A percentile compares a stretch with the other conserved stretches of the same genome.
These are phyloP conservation scores for Lineolata rhizophorae DNA, from an alignment of 495 filamentous ascomycete genomes.

Conservation along the genomic window DNA sequence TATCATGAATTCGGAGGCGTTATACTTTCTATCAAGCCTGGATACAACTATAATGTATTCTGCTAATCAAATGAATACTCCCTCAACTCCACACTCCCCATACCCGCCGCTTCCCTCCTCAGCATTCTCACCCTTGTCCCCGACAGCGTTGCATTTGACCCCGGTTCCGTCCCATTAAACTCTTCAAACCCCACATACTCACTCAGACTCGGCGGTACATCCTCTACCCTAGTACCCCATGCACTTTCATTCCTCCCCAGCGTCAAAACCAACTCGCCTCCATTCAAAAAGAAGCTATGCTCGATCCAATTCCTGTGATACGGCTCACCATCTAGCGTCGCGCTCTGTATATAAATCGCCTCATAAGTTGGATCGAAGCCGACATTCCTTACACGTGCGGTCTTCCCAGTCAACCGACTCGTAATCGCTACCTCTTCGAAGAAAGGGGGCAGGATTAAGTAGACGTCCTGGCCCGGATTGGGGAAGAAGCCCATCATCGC, in stretches of 20 bases:
- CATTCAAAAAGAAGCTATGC: constrained; percentile 30
- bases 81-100: no score
- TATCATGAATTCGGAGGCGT: no score
- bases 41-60: no score
- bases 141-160: no score
- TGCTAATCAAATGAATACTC: no score
- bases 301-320: constrained; percentile 35
- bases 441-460: constrained; percentile 20
- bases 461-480: constrained; percentile 21
- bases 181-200: no score
- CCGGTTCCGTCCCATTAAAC: no score
- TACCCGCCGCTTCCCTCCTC: no score
- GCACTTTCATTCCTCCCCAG: constrained; percentile 26
- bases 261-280: constrained; percentile 26
- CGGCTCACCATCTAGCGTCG: constrained; percentile 24
- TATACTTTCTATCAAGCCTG: no score
- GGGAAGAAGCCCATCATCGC: constrained; percentile 23
- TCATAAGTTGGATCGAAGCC: constrained; percentile 43
- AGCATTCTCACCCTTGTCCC: no score
- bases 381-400: constrained; percentile 32
- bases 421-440: constrained; percentile 24
- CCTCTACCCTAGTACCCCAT: constrained; percentile 28
- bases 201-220: constrained; percentile 31
- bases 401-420: constrained; percentile 36
- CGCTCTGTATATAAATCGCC: constrained; percentile 29